Evolutionary conservation across 768 basidiomycete species (phyloP).

Genomic region (Nevesoporus exiguus): DNA sequence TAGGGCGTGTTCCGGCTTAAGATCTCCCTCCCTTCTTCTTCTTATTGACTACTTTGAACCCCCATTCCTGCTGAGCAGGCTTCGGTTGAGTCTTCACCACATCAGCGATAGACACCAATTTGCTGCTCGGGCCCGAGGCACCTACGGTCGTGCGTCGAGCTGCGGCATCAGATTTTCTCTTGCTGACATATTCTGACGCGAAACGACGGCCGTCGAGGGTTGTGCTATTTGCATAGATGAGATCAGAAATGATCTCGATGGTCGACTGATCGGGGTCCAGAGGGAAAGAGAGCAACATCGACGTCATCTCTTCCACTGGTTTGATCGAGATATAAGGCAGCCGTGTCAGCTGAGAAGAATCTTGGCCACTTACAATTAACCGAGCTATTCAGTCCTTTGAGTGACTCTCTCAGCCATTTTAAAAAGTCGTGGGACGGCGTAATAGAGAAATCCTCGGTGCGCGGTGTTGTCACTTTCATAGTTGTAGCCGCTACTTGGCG

Average conservation of each 20-base stretch:
- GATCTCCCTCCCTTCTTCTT: constrained; percentile 81
- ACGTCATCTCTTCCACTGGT: constrained; percentile 92
- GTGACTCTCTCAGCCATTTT: constrained; percentile 82
- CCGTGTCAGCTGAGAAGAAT: constrained; percentile 1
- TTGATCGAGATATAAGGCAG: constrained; percentile 17
- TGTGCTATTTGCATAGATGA: constrained; percentile 91
- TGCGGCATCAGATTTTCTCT: constrained; percentile 78
- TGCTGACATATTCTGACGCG: constrained; percentile 85
- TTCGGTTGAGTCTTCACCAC: constrained; percentile 90
- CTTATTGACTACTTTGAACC: constrained; percentile 92
- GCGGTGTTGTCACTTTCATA: constrained; percentile 29
- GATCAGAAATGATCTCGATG: constrained; percentile 89
- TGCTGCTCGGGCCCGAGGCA: constrained; percentile 35
- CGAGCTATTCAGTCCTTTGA: constrained; percentile 64
- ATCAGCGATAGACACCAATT: constrained; percentile 74
- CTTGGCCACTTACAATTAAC: constrained; percentile 47
- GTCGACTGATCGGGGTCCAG: constrained; percentile 82
- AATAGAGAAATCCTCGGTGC: constrained; percentile 59
- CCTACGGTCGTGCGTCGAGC: constrained; percentile 46
- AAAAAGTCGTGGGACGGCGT: constrained; percentile 88
- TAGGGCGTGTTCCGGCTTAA: constrained; percentile 26
- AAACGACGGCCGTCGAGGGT: constrained; percentile 95
- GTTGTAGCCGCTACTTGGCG: constrained; percentile 38
- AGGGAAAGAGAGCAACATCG: constrained; percentile 93
- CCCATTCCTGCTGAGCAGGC: constrained; percentile 73